Base-by-base conservation (phyloP, 192 early-diverging fungal genomes). In the Gigaspora rosea region DNA sequence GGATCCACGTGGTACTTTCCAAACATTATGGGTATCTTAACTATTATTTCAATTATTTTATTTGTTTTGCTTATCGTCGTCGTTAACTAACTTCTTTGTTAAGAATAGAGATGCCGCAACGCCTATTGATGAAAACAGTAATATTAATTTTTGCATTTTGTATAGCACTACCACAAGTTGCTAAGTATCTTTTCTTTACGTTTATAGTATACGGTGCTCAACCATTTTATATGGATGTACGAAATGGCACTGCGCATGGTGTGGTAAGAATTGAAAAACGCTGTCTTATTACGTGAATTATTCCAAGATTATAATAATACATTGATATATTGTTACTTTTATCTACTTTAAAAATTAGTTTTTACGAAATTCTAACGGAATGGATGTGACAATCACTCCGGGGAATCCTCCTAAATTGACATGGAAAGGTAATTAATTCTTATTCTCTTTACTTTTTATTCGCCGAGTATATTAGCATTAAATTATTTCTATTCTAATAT, bases 141-240 rank as follows among this genome's bases (percentile, higher is more conserved):
- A 69, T 80, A 65, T 41, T 2, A 68, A 47, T 68, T 16, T 16
- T 68, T 11, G 46, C 41, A 16, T 16, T 68, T 50, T 33, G 86
- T 73, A 66, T 16, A 79, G 12, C 63, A 67, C 75, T 13, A 63
- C 81, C 20, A 80, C 71, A 75, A 66, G 56, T 47, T 65, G 79
- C 35, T 33, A 48, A 22, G 58, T 69, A 32, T 41, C 63, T 15
- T 18, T 61, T 61, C 8, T 51, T 27, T 65, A 11, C 48, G 48
- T 58, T 57, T 35, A 57, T 16, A 47, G 76, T 85, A 35, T 92
- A 92, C 61, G 91, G 91, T 32, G 84, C 84, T 41, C 91, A 92
- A 49, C 84, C 91, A 4, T 83, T 89, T 68, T 88, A 92, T 77
- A 80, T 91, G 46, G 91, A 92, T 79, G 82, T 91, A 59, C 85